Base-by-base conservation (phyloP, 169 alveolate species). In the Ichthyophthirius multifiliis region DNA sequence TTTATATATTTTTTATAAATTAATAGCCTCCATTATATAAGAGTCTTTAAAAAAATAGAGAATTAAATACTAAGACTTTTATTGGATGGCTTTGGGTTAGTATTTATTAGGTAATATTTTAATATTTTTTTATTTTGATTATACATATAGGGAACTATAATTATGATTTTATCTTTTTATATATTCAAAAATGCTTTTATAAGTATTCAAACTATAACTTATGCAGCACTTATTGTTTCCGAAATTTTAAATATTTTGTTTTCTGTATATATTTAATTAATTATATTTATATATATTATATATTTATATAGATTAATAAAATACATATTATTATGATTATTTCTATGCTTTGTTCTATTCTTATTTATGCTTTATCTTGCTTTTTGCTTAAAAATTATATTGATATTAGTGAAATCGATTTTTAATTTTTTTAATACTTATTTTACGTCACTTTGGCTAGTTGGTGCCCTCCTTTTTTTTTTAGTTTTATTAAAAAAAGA, bases 11-110 rank as follows among this genome's bases (percentile, higher is more conserved):
- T 75, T 64, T 78, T 83, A 37, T 18, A 78, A 43, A 74, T n/a
- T n/a, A n/a, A n/a, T n/a, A 85, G 37, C 99, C 99, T 16, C 98
- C 97, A 78, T 90, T 98, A 47, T 98, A 98, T 86, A 95, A 93
- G 67, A 92, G 96, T 30, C 94, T 97, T 30, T 92, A 96, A 79
- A 90, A 95, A 71, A 99, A 99, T n/a, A 91, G 99, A 71, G 96
- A 93, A 67, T 83, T 98, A 84, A 95, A 97, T 79, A 90, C 95
- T 23, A 98, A 98, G 84, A 95, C 99, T 12, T 98, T 98, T 92
- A 90, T 97, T 45, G 94, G 97, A 31, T 98, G 99, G 99, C 90
- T 97, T 18, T 97, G 99, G 99, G 97, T 96, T 63, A 76, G 80
- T 27, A 41, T 73, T 32, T 81, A 55, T 20, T 35, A 71, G 30